phyloP scores from a whole-genome alignment of 2,329 filamentous ascomycete genomes.

The Trichoderma semiorbis region DNA sequence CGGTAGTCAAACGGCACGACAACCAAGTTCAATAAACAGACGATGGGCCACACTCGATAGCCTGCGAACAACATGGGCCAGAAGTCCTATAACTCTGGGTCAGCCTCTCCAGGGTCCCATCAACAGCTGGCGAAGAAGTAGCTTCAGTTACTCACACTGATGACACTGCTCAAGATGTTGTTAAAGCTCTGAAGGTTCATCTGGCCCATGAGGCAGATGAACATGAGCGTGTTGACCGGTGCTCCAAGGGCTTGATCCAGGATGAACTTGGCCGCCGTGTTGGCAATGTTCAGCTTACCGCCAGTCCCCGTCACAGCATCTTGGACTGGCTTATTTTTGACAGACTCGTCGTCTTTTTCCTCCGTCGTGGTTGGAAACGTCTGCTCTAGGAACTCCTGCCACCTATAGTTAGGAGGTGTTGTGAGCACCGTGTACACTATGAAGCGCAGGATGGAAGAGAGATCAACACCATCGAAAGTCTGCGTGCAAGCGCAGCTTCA shows the following conservation, averaged over 20 bases:
- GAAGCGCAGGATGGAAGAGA: slow-evolving; percentile 8
- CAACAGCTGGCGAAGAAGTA: neutral
- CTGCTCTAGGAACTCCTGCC: slow-evolving; percentile 14
- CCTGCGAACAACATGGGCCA: slow-evolving; percentile 16
- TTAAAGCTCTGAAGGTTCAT: slow-evolving; percentile 6
- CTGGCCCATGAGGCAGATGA: slow-evolving; percentile 17
- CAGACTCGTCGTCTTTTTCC: neutral
- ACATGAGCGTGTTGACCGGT: slow-evolving; percentile 12
- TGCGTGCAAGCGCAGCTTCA: neutral
- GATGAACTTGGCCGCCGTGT: slow-evolving; percentile 16
- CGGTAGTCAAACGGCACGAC: slow-evolving; percentile 14
- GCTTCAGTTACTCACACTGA: neutral
- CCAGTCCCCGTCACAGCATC: neutral
- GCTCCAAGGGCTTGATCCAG: slow-evolving; percentile 9
- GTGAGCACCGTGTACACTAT: slow-evolving; percentile 17
- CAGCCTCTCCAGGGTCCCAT: neutral
- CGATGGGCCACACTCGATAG: slow-evolving; percentile 10
- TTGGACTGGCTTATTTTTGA: neutral
- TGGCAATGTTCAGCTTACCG: slow-evolving; percentile 11
- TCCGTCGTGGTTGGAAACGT: slow-evolving; percentile 11
- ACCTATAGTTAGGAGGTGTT: slow-evolving; percentile 14
- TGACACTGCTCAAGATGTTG: neutral
- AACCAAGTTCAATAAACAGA: slow-evolving; percentile 10
- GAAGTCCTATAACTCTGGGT: neutral
- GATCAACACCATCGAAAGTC: slow-evolving; percentile 10